Evolutionary conservation across 1,139 yeast genomes (phyloP).

Genomic region (Zygoascus sp.): DNA sequence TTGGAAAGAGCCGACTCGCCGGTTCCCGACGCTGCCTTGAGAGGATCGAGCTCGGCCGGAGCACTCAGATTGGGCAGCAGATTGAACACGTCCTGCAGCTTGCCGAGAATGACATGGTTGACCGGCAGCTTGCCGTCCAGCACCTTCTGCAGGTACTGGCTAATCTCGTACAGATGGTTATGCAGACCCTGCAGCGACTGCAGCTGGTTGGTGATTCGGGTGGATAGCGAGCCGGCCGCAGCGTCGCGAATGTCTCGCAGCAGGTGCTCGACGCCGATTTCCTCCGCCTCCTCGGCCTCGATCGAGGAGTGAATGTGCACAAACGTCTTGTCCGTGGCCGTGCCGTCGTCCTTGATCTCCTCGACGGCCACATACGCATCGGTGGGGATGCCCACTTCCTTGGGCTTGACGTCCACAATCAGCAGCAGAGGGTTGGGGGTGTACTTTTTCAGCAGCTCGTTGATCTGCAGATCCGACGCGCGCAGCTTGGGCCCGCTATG

Average conservation of each 20-base stretch:
- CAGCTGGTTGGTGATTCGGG: slow-evolving; percentile 82
- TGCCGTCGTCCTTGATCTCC: slow-evolving; percentile 95
- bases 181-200: slow-evolving; percentile 85
- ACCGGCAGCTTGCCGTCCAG: slow-evolving; percentile 70
- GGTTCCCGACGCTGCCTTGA: not conserved
- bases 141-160: slow-evolving; percentile 73
- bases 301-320: slow-evolving; percentile 88
- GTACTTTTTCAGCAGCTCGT: slow-evolving; percentile 82
- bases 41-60: slow-evolving; percentile 18
- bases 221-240: slow-evolving; percentile 88
- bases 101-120: slow-evolving; percentile 86
- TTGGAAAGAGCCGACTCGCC: slow-evolving; percentile 45
- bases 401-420: slow-evolving; percentile 88
- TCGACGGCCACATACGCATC: slow-evolving; percentile 94
- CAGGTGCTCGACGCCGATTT: slow-evolving; percentile 96
- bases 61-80: slow-evolving; percentile 75
- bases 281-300: slow-evolving; percentile 99
- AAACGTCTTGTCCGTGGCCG: slow-evolving; percentile 88
- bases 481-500: slow-evolving; percentile 94
- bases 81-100: slow-evolving; percentile 91
- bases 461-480: slow-evolving; percentile 84
- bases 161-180: slow-evolving; percentile 73
- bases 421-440: slow-evolving; percentile 77
- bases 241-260: slow-evolving; percentile 93
- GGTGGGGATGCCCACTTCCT: slow-evolving; percentile 81